A percentile compares a stretch with the other conserved stretches of the same genome.
Conservation (phyloP, 2,329 filamentous ascomycete species). For the Knoxdaviesia proteae region DNA sequence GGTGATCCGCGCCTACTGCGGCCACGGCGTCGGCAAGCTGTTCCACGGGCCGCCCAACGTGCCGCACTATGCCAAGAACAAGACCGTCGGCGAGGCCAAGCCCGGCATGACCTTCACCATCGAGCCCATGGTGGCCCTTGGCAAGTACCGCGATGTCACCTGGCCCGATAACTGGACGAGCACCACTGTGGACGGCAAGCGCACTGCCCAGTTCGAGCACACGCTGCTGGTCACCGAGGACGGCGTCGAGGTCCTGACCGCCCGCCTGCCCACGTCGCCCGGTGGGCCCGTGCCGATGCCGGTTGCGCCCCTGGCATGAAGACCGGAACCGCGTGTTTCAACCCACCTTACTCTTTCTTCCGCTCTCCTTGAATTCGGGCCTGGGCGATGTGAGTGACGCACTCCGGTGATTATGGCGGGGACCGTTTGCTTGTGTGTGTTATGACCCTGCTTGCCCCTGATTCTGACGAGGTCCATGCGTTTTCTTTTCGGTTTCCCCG, state of each 20-base stretch:
- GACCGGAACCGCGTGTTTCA: not conserved
- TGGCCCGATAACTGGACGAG: slow-evolving; percentile 99
- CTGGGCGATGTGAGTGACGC: too few species aligned
- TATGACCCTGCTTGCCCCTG: not conserved
- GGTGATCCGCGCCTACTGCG: slow-evolving; percentile 89
- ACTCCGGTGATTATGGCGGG: not conserved
- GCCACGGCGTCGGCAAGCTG: slow-evolving; percentile 80
- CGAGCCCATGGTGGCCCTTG: slow-evolving; percentile 92
- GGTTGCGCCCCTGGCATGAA: slow-evolving; percentile 1
- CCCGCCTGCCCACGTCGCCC: slow-evolving; percentile 49
- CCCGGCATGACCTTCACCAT: slow-evolving; percentile 98
- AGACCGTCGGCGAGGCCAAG: slow-evolving; percentile 84
- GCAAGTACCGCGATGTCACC: slow-evolving; percentile 77
- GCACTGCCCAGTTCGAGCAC: slow-evolving; percentile 86
- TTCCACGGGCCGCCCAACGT: slow-evolving; percentile 92
- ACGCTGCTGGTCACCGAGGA: slow-evolving; percentile 67
- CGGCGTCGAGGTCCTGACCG: slow-evolving; percentile 65
- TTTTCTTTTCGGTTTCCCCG: too few species aligned
- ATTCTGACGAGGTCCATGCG: not conserved
- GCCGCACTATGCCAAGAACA: slow-evolving; percentile 96
- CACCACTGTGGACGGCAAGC: slow-evolving; percentile 71
- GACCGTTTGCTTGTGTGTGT: not conserved
- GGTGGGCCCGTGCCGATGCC: slow-evolving; percentile 50
- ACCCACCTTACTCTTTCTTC: not conserved
- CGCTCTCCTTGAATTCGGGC: not conserved